A percentile compares a stretch with the other conserved stretches of the same genome.
phyloP scores from a whole-genome alignment of 2,329 filamentous ascomycete genomes.

The Lasiodiplodia gonubiensis region DNA sequence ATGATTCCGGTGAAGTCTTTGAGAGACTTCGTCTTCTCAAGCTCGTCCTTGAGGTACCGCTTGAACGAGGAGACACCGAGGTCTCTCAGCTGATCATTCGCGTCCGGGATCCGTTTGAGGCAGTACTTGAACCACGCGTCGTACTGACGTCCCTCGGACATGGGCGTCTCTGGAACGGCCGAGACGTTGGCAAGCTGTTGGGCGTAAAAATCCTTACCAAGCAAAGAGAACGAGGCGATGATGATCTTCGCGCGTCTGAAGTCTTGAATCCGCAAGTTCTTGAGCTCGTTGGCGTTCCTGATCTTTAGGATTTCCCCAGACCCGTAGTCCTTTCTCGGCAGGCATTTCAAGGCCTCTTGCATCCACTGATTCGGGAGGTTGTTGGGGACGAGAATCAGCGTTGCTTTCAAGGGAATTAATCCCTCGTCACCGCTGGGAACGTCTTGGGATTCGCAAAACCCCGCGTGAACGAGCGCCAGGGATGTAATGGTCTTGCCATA shows the following conservation, averaged over 20 bases:
- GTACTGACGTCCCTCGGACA: conserved; percentile 55
- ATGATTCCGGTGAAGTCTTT: conserved; percentile 46
- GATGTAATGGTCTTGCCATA: conserved; percentile 71
- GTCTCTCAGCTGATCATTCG: conserved; percentile 46
- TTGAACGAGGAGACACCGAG: conserved; percentile 42
- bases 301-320: conserved; percentile 55
- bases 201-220: conserved; percentile 57
- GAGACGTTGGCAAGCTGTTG: conserved; percentile 57
- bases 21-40: conserved; percentile 38
- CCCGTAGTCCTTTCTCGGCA: conserved; percentile 41
- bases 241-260: conserved; percentile 61
- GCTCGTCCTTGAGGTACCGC: conserved; percentile 33
- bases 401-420: conserved; percentile 58
- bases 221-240: conserved; percentile 59
- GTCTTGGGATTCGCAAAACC: conserved; percentile 38
- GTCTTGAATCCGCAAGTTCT: conserved; percentile 49
- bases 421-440: conserved; percentile 33
- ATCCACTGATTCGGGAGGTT: conserved; percentile 65
- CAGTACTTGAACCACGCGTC: conserved; percentile 60
- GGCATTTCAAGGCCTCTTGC: conserved; percentile 59
- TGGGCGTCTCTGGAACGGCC: conserved; percentile 50
- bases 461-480: conserved; percentile 61
- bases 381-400: conserved; percentile 63
- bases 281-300: conserved; percentile 47
- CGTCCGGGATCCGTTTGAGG: conserved; percentile 47